A percentile compares a stretch with the other conserved stretches of the same genome.
Evolutionary conservation across 2,329 filamentous ascomycete species (phyloP).

Genomic region (Rhinocladiella mackenziei): DNA sequence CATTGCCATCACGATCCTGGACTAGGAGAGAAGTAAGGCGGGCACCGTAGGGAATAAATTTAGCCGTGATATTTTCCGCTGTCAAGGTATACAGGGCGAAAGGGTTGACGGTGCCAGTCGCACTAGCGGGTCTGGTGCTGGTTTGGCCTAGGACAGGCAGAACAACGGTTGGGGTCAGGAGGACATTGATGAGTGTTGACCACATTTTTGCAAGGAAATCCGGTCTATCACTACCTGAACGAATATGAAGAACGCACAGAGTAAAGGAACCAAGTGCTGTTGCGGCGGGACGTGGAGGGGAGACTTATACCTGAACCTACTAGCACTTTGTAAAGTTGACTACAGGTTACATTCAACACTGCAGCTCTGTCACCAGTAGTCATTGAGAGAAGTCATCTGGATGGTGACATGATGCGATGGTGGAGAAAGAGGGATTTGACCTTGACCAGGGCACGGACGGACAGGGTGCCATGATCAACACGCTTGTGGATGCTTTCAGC

Average conservation of each 20-base stretch:
- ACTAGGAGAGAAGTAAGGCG: slow-evolving; percentile 47
- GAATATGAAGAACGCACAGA: background rate
- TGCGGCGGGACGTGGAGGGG: background rate
- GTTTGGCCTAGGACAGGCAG: slow-evolving; percentile 20
- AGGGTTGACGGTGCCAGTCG: slow-evolving; percentile 25
- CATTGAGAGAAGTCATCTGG: no score
- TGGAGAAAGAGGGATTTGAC: background rate
- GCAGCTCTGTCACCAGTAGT: background rate
- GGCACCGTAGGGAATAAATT: slow-evolving; percentile 47
- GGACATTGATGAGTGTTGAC: slow-evolving; percentile 3
- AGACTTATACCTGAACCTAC: background rate
- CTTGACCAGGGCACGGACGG: no score
- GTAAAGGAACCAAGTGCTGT: background rate
- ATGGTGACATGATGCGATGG: slow-evolving; percentile 2
- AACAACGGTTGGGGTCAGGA: slow-evolving; percentile 10
- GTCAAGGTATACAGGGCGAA: slow-evolving; percentile 45
- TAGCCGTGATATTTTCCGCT: slow-evolving; percentile 47
- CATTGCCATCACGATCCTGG: slow-evolving; percentile 47
- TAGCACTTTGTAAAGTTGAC: background rate
- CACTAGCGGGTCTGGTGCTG: slow-evolving; percentile 14
- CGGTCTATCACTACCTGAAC: background rate
- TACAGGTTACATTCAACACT: slow-evolving; percentile 7
- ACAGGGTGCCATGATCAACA: no score
- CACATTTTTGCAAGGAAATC: slow-evolving; percentile 7
- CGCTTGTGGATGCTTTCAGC: no score